Conservation (phyloP, 2,329 filamentous ascomycete species). For the Aspergillus cejpii region DNA sequence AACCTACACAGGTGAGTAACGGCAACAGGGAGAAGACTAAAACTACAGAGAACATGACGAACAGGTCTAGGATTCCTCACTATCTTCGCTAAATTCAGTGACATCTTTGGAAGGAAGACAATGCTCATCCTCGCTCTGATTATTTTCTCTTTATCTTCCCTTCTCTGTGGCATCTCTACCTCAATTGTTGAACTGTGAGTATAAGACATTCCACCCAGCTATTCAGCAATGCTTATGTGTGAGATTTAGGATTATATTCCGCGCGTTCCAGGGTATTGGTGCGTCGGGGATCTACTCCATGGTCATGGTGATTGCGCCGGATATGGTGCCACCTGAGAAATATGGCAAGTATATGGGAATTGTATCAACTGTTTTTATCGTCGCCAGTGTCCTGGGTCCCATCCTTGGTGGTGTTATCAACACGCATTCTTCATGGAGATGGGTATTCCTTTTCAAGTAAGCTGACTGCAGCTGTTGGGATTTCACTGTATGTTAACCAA, state of each 20-base stretch:
- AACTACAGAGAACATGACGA: too few species aligned
- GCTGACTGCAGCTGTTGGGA: conserved; percentile 2
- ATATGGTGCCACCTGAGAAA: background rate
- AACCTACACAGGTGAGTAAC: conserved; percentile 26
- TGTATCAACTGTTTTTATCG: background rate
- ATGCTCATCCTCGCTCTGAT: background rate
- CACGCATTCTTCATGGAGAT: background rate
- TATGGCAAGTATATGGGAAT: background rate
- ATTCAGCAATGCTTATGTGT: background rate
- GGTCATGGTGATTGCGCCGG: background rate
- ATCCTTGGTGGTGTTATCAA: background rate
- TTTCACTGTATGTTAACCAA: too few species aligned
- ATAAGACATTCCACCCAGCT: background rate
- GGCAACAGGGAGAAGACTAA: too few species aligned
- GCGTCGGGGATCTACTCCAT: background rate
- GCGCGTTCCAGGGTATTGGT: background rate
- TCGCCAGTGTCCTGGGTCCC: background rate
- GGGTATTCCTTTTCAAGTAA: background rate
- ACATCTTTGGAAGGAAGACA: background rate
- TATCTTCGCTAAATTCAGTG: too few species aligned
- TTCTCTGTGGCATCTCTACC: background rate
- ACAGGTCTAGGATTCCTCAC: too few species aligned
- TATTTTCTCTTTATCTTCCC: background rate
- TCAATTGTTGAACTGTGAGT: background rate
- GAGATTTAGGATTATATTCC: background rate